These are phyloP conservation scores for Eucalyptus curtisii DNA, from an alignment of 345 rosid species.

Conservation along the genomic window DNA sequence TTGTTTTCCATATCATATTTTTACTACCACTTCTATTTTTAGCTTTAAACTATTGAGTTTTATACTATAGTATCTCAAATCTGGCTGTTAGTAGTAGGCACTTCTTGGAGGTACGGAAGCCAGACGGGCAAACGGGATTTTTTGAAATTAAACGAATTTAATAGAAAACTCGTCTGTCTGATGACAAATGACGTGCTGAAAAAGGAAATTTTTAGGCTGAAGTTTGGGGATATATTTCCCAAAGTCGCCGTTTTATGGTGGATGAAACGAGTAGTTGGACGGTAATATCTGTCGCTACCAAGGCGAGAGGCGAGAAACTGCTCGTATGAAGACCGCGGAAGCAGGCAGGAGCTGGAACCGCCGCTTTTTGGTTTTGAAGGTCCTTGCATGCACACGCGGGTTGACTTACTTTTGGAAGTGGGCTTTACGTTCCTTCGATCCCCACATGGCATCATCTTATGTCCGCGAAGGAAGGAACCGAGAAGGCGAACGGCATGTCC, in stretches of 20 bases:
- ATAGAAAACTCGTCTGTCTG: neutral
- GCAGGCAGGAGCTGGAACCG: neutral
- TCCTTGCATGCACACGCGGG: neutral
- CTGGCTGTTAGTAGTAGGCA: neutral
- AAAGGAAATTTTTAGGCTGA: neutral
- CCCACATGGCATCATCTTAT: neutral
- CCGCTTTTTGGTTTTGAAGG: neutral
- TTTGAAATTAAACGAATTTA: too few relatives aligned
- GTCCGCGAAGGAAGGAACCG: neutral
- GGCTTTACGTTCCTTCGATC: neutral
- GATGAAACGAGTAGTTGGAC: neutral
- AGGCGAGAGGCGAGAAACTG: neutral
- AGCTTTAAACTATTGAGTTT: neutral
- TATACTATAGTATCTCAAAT: too few relatives aligned
- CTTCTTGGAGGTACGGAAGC: neutral
- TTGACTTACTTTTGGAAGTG: neutral
- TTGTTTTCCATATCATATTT: neutral
- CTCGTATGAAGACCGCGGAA: neutral
- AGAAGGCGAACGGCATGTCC: neutral
- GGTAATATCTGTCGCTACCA: neutral
- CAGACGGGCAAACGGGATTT: neutral
- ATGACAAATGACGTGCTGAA: neutral
- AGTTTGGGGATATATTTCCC: neutral
- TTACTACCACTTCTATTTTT: too few relatives aligned
- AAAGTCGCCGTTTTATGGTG: neutral